Evolutionary conservation across 2,329 filamentous ascomycete species (phyloP), one percentile per base, ranked within the genome.

Genomic region (Epichloe glyceriae): DNA sequence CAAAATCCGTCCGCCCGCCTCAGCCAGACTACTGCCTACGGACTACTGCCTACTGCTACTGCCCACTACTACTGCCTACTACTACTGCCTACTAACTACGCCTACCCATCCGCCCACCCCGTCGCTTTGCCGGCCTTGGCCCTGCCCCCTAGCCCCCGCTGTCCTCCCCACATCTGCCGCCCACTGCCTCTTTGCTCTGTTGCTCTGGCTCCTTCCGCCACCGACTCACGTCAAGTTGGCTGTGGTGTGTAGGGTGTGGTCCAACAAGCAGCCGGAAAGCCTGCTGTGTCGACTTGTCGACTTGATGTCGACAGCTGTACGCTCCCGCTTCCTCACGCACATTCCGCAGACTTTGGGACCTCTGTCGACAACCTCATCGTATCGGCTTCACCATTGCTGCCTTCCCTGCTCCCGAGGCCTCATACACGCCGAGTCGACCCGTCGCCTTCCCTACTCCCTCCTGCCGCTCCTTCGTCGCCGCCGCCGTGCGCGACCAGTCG

Each of bases 241-340:
- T 43, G 39, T 37, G 40, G 26, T 30, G 22, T 26, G 22, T 30
- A 26, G 34, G 39, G 22, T 26, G 22, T 35, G 39, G 30, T 12
- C 47, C 30, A 22, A 41, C 22, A 26, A 26, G 38, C 17, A 14
- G 38, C 49, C 30, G 22, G 50, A 39, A 37, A 20, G 41, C 48
- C 33, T 33, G 19, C 47, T 47, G 51, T 52, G 54, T 57, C 57
- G 6, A 2, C 22, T 26, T 30, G 38, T 38, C 41, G 59, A 59
- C 59, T 63, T 61, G 54, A 65, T 66, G 62, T 63, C 60, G 55
- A 56, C 55, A 54, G 53, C 52, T 44, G 17, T 47, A 52, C 35
- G 41, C 44, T 39, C 17, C 22, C 37, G 33, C 17, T 22, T 34
- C 42, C 43, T 22, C 42, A 47, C 20, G 17, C 37, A 37, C 20